Conservation (phyloP, 1,139 yeast genomes). For the Saccharomyces pastorianus region DNA sequence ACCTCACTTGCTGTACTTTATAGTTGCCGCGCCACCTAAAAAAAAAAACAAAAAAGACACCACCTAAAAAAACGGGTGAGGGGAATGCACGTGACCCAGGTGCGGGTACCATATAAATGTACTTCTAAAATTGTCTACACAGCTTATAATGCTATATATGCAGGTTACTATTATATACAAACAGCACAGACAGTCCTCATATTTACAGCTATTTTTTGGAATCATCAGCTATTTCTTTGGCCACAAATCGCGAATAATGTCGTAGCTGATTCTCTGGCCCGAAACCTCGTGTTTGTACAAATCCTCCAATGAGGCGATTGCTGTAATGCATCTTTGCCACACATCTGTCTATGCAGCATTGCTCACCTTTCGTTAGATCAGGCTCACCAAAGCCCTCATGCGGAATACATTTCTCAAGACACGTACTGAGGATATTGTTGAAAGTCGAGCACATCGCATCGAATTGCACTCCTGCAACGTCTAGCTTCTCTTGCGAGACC, state of each 20-base stretch:
- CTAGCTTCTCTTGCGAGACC: constrained; percentile 59
- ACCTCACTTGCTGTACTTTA: not conserved
- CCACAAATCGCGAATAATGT: constrained; percentile 18
- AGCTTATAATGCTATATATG: not conserved
- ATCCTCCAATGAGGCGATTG: constrained; percentile 53
- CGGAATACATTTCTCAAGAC: constrained; percentile 66
- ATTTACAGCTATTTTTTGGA: not conserved
- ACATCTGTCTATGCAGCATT: constrained; percentile 68
- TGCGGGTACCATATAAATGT: not conserved
- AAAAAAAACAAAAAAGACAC: not conserved
- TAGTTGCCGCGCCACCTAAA: not conserved
- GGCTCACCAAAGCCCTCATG: constrained; percentile 65
- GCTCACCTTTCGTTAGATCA: constrained; percentile 72
- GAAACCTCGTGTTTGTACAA: constrained; percentile 32
- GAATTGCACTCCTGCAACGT: constrained; percentile 67
- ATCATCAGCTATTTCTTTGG: not conserved
- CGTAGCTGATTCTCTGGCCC: constrained; percentile 25
- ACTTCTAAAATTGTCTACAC: not conserved
- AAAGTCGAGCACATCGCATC: constrained; percentile 65
- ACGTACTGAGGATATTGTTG: constrained; percentile 47
- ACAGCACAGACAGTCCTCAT: not conserved
- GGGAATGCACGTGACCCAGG: not conserved
- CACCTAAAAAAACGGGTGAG: not conserved
- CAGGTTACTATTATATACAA: not conserved
- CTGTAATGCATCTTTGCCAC: constrained; percentile 64